phyloP scores from a whole-genome alignment of 768 basidiomycete species.

The Sistotremastrum suecicum region DNA sequence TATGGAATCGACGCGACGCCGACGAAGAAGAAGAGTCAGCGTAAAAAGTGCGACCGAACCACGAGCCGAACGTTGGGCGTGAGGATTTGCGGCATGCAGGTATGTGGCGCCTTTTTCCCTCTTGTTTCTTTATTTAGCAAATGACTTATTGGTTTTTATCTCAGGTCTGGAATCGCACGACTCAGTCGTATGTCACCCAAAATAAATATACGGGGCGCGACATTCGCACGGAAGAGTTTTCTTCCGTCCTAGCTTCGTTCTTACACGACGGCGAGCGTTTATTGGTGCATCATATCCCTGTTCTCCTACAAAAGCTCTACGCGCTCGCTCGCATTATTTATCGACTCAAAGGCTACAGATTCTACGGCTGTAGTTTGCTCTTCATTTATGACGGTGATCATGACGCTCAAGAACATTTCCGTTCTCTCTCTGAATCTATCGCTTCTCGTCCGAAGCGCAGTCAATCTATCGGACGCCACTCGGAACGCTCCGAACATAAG shows the following conservation, averaged over 20 bases:
- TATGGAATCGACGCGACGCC: conserved; percentile 92
- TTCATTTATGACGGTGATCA: conserved; percentile 95
- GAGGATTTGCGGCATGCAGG: conserved; percentile 98
- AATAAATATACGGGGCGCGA: conserved; percentile 96
- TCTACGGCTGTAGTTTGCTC: conserved; percentile 94
- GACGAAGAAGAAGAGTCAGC: conserved; percentile 93
- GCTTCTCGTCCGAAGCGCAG: conserved; percentile 57
- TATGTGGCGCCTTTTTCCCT: conserved; percentile 24
- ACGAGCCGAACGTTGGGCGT: conserved; percentile 86
- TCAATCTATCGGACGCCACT: conserved; percentile 55
- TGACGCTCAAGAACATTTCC: conserved; percentile 69
- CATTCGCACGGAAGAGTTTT: conserved; percentile 74
- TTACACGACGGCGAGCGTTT: conserved; percentile 72
- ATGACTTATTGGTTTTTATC: not conserved
- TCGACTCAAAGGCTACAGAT: conserved; percentile 87
- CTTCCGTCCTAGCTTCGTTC: conserved; percentile 68
- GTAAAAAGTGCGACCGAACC: conserved; percentile 95
- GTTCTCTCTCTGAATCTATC: conserved; percentile 46
- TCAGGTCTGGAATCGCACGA: conserved; percentile 86
- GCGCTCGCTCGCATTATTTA: conserved; percentile 85
- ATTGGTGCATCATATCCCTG: conserved; percentile 84
- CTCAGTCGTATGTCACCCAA: conserved; percentile 77
- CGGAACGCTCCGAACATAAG: conserved; percentile 4
- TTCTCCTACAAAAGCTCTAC: conserved; percentile 82
- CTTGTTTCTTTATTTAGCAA: not conserved